Base-by-base conservation (phyloP, 1,284 basidiomycete genomes). In the Marasmius fiardii region DNA sequence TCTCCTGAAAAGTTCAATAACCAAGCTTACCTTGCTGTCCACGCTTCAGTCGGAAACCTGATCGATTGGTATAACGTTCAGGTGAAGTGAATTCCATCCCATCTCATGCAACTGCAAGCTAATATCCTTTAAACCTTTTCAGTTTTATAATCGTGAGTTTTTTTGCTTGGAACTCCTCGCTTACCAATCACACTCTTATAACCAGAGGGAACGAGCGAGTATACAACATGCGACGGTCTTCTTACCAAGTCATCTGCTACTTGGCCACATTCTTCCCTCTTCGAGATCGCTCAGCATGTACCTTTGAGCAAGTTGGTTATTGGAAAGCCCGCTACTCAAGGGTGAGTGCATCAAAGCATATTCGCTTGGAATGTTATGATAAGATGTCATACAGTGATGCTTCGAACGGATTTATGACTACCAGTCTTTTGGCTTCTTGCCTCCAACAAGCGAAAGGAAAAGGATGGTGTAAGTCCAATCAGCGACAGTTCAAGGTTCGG, bases 181-280 rank as follows among this genome's bases (percentile, higher is more conserved):
- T 49, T 23, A 70, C 18, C 20, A 20, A 44, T 65, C 73, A 54
- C 67, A n/a, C n/a, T n/a, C n/a, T n/a, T n/a, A n/a, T n/a, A n/a
- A n/a, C n/a, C n/a, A 84, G 82, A 85, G 77, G 82, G 82, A 24
- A 68, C 71, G 7, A 69, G 65, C 39, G 81, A 83, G 65, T 85
- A 85, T 68, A 83, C 80, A 28, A 82, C 79, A 51, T 86, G 82
- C 67, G 65, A 62, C 54, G 71, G 71, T 43, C 77, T 87, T 51
- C 74, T 87, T 50, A 81, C 74, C 44, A 68, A 72, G 8, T 82
- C 82, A 1, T 78, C 78, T 18, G 71, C 68, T 60, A 71, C 71
- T 18, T 86, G 76, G 76, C 83, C 84, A 2, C 48, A 73, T 26
- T 68, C 73, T 4, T 63, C 74, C 0, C 53, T 81, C 37, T 80